Percentiles rank a stretch among this genome's conserved stretches.
Conservation (phyloP, 495 filamentous ascomycete genomes). For the Penicillium paradoxum region DNA sequence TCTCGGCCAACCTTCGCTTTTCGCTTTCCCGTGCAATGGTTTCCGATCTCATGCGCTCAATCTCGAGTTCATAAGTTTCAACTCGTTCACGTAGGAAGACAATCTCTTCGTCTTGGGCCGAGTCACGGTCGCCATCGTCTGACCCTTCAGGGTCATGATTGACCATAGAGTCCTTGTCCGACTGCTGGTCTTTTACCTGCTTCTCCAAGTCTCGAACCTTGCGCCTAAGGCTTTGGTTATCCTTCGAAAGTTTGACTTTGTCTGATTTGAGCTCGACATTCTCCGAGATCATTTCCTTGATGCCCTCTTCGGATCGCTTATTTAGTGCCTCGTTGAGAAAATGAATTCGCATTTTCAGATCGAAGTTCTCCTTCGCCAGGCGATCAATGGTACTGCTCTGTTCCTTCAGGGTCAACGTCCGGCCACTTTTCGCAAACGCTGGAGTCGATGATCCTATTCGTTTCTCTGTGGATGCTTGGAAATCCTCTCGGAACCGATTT, state of each 20-base stretch:
- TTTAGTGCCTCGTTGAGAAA: constrained; percentile 91
- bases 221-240: constrained; percentile 73
- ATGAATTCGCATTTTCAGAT: constrained; percentile 95
- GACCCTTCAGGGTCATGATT: constrained; percentile 57
- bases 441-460: constrained; percentile 46
- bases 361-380: constrained; percentile 90
- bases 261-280: constrained; percentile 93
- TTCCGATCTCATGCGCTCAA: constrained; percentile 76
- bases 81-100: constrained; percentile 75
- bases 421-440: constrained; percentile 57
- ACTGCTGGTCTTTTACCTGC: constrained; percentile 62
- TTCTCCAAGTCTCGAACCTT: constrained; percentile 82
- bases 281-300: constrained; percentile 95
- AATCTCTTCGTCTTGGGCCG: constrained; percentile 71
- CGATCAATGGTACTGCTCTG: constrained; percentile 95
- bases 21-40: constrained; percentile 70
- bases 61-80: constrained; percentile 73
- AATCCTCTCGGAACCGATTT: constrained; percentile 69
- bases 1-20: constrained; percentile 74
- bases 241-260: constrained; percentile 79
- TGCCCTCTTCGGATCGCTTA: constrained; percentile 89
- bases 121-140: constrained; percentile 51
- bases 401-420: constrained; percentile 89
- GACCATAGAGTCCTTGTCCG: constrained; percentile 53
- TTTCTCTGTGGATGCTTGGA: constrained; percentile 51